Percentiles rank a stretch among this genome's conserved stretches.
Conservation (phyloP, 2,329 filamentous ascomycete species). For the Colletotrichum noveboracense region DNA sequence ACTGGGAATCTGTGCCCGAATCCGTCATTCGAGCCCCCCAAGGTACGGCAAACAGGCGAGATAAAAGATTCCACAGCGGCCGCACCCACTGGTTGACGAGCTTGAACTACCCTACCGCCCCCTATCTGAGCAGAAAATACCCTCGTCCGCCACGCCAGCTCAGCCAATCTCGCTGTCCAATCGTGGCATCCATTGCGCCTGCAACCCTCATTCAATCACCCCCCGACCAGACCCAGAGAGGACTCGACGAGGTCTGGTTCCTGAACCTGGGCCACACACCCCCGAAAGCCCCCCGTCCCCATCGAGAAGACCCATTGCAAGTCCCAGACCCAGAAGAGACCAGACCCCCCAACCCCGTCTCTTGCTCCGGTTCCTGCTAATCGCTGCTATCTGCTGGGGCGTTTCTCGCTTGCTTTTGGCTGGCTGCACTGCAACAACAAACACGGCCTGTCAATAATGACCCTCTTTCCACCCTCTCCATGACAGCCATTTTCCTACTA, state of each 20-base stretch:
- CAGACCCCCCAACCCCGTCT: constrained; percentile 4
- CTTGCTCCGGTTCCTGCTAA: constrained; percentile 9
- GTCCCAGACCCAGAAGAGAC: neutral
- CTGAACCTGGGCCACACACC: constrained; percentile 6
- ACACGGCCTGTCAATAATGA: constrained; percentile 23
- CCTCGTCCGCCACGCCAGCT: constrained; percentile 21
- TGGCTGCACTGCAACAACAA: constrained; percentile 9
- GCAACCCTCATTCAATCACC: constrained; percentile 20
- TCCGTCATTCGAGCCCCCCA: constrained; percentile 8
- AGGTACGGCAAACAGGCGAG: constrained; percentile 8
- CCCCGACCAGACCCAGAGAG: constrained; percentile 18
- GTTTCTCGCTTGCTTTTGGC: neutral
- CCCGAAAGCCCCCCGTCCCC: neutral
- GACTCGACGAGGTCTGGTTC: constrained; percentile 3
- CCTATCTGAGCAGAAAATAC: constrained; percentile 19
- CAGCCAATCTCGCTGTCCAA: constrained; percentile 23
- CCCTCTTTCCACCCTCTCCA: constrained; percentile 36
- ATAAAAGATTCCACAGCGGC: constrained; percentile 16
- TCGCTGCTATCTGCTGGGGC: constrained; percentile 15
- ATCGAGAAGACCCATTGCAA: neutral
- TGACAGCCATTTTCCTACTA: constrained; percentile 51
- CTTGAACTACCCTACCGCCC: constrained; percentile 3
- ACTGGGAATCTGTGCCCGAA: constrained; percentile 11
- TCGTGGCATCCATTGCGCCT: constrained; percentile 18
- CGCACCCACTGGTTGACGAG: neutral